Evolutionary conservation across 139 green algal species (phyloP).

Genomic region (Picochlorum sp.): DNA sequence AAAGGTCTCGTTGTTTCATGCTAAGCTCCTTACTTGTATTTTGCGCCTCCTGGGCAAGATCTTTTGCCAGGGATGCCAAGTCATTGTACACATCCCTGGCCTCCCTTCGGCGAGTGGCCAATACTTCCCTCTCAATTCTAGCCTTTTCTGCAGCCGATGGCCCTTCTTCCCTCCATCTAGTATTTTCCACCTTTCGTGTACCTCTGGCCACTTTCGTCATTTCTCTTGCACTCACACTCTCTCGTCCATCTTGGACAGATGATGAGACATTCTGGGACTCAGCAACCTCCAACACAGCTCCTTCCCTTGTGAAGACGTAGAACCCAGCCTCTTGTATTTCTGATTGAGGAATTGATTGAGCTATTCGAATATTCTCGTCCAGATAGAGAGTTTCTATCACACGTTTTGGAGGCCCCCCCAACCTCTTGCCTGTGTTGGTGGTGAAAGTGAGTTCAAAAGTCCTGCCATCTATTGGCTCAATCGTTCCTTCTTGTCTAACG

Average conservation of each 20-base stretch:
- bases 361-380: slow-evolving; percentile 20
- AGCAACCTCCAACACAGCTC: neutral
- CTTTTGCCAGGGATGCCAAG: neutral
- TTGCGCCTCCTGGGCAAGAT: neutral
- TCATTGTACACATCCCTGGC: neutral
- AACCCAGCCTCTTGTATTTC: slow-evolving; percentile 1
- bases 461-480: slow-evolving; percentile 1
- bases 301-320: slow-evolving; percentile 6
- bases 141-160: neutral
- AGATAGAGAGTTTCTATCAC: slow-evolving; percentile 15
- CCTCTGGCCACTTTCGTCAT: no score
- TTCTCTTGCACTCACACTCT: no score
- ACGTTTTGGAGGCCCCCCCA: slow-evolving; percentile 5
- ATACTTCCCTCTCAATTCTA: neutral
- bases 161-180: no score
- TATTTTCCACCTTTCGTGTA: no score
- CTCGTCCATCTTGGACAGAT: neutral
- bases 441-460: slow-evolving; percentile 22
- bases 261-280: neutral
- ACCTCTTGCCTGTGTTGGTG: neutral
- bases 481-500: slow-evolving; percentile 11
- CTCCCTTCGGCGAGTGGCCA: neutral
- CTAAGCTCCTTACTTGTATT: neutral
- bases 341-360: neutral
- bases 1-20: neutral